A percentile compares a stretch with the other conserved stretches of the same genome.
phyloP scores from a whole-genome alignment of 495 filamentous ascomycete genomes.

The Lasiosphaeriaceae sp. region DNA sequence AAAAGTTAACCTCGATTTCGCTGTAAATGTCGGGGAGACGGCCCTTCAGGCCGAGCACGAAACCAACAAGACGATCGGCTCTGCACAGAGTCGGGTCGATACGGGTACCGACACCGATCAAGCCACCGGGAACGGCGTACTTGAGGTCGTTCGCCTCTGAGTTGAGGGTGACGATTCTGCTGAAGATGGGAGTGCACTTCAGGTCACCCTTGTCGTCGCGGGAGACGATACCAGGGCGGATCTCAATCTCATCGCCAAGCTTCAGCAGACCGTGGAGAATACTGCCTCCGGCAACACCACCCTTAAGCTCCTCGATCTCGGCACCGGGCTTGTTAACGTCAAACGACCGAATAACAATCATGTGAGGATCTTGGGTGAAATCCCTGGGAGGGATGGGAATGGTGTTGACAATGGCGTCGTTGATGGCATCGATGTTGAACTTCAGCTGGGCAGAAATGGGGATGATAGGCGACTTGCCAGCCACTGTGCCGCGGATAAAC shows the following conservation, averaged over 20 bases:
- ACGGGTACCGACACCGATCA: conserved; percentile 95
- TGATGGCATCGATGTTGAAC: conserved; percentile 98
- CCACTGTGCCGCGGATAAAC: conserved; percentile 96
- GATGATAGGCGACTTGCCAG: conserved; percentile 92
- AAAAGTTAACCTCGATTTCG: conserved; percentile 98
- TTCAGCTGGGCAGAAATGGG: conserved; percentile 98
- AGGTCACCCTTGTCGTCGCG: conserved; percentile 91
- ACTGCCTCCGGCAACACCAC: conserved; percentile 95
- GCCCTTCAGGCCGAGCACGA: conserved; percentile 93
- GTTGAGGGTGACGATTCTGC: conserved; percentile 87
- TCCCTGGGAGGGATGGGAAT: conserved; percentile 89
- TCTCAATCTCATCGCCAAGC: conserved; percentile 96
- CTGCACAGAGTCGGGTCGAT: conserved; percentile 96
- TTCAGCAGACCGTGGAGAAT: conserved; percentile 95
- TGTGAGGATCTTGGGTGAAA: conserved; percentile 85
- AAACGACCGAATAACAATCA: conserved; percentile 98
- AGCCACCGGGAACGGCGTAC: conserved; percentile 92
- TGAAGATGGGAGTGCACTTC: conserved; percentile 95
- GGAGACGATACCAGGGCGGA: conserved; percentile 90
- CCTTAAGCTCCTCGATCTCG: conserved; percentile 98
- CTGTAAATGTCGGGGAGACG: conserved; percentile 90
- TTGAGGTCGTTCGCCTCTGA: conserved; percentile 97
- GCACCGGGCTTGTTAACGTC: conserved; percentile 99
- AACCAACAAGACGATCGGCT: conserved; percentile 97
- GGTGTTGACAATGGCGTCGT: conserved; percentile 85